A percentile compares a stretch with the other conserved stretches of the same genome.
Evolutionary conservation across 768 basidiomycete genomes (phyloP).

Genomic region (Boletus patriciae): DNA sequence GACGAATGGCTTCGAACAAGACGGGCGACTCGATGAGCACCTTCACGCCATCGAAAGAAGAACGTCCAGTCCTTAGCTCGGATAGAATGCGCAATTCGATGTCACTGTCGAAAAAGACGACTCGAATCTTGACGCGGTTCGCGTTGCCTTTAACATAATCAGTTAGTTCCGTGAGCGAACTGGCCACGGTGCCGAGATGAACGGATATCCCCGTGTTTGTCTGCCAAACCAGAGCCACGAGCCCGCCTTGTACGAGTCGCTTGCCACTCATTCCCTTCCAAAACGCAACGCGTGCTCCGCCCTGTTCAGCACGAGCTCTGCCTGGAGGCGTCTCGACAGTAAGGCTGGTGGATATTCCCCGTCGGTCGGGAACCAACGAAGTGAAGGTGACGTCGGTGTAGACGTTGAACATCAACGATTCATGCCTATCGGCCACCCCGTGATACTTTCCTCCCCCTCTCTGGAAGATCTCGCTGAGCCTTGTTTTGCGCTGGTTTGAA

Average conservation of each 20-base stretch:
- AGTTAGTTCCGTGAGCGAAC: slow-evolving; percentile 43
- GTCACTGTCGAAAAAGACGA: slow-evolving; percentile 64
- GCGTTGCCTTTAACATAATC: slow-evolving; percentile 39
- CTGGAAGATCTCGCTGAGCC: slow-evolving; percentile 46
- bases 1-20: slow-evolving; percentile 66
- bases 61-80: slow-evolving; percentile 33
- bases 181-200: slow-evolving; percentile 55
- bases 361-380: slow-evolving; percentile 48
- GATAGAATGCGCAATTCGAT: slow-evolving; percentile 50
- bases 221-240: slow-evolving; percentile 61
- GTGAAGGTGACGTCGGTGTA: slow-evolving; percentile 55
- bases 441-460: slow-evolving; percentile 60
- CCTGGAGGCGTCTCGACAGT: slow-evolving; percentile 56
- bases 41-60: slow-evolving; percentile 23
- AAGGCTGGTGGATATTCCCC: slow-evolving; percentile 51
- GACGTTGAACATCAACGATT: slow-evolving; percentile 60
- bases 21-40: slow-evolving; percentile 61
- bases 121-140: slow-evolving; percentile 43
- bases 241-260: slow-evolving; percentile 58
- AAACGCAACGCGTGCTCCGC: slow-evolving; percentile 45
- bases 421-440: slow-evolving; percentile 39
- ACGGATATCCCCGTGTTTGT: slow-evolving; percentile 36
- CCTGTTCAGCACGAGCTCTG: slow-evolving; percentile 43
- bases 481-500: slow-evolving; percentile 30
- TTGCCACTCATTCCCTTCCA: slow-evolving; percentile 65